Base-by-base conservation (phyloP, 2,329 filamentous ascomycete genomes). In the Arthroderma sp. region DNA sequence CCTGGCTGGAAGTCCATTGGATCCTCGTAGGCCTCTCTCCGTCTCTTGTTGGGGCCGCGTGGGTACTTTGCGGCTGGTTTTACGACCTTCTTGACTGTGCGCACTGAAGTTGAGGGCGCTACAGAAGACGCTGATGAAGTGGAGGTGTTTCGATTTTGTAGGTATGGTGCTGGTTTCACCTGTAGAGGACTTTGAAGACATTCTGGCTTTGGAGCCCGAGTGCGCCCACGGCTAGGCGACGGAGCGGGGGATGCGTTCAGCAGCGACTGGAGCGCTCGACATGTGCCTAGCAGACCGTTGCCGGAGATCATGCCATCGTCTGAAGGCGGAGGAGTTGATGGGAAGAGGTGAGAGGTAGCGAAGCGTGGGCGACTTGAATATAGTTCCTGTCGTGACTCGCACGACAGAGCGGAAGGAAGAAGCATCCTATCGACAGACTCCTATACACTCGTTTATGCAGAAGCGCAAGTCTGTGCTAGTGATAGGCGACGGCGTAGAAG, bases 361-460 rank as follows among this genome's bases (percentile, higher is more conserved):
- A 71, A 69, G 63, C 67, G 66, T 64, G 70, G 67, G 58, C 59
- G 65, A 23, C 60, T 56, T 56, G 65, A 56, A 58, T 66, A 66
- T 19, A 33, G 47, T 31, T 51, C 25, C 61, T 67, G 70, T 61
- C 69, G 69, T 64, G 67, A 64, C 61, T 76, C 73, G 69, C 74
- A 76, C 58, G 73, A 65, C 54, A 76, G 65, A 33, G 74, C 74
- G 7, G 74, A 76, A 58, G 73, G 74, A 58, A 76, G 72, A 52
- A 76, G 63, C 74, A 76, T 73, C 37, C 39, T 63, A 61, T 38
- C 25, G 47, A 19, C 17, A 25, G 35, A 38, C 0, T 2, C 15
- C 41, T 9, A 25, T 17, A 51, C 47, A 33, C 47, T 51, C n/a
- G 25, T n/a, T 23, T 33, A 51, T 47, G 41, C 41, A 47, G 41